Percentiles rank a stretch among this genome's conserved stretches.
phyloP scores from a whole-genome alignment of 1,139 yeast species.

The Diutina neorugosa region DNA sequence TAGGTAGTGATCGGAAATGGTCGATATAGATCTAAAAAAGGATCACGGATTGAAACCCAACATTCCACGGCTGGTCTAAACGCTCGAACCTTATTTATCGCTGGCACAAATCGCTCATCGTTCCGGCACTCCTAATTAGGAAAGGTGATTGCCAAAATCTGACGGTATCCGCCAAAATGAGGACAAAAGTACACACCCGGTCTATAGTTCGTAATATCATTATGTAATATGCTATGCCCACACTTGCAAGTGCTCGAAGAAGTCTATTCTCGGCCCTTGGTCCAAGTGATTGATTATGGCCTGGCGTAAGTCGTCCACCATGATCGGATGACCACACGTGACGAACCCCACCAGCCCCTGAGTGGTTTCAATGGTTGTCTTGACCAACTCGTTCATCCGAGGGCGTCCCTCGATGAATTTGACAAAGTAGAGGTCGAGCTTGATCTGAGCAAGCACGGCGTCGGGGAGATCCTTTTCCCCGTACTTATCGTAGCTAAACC shows the following conservation, averaged over 20 bases:
- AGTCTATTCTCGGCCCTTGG: constrained; percentile 8
- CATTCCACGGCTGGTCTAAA: too few species aligned
- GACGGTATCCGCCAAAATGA: too few species aligned
- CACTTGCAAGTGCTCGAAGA: constrained; percentile 9
- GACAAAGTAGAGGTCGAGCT: not conserved
- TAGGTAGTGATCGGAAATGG: too few species aligned
- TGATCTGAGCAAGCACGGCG: not conserved
- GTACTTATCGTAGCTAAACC: not conserved
- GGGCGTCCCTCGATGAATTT: constrained; percentile 37
- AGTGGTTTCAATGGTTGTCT: constrained; percentile 22
- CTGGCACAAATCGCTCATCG: too few species aligned
- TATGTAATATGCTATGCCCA: constrained; percentile 6
- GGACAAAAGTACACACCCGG: too few species aligned
- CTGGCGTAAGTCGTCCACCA: constrained; percentile 10
- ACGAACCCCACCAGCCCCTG: constrained; percentile 31
- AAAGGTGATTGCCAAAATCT: too few species aligned
- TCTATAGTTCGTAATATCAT: not conserved
- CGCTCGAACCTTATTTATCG: too few species aligned
- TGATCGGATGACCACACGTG: constrained; percentile 26
- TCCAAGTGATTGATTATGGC: constrained; percentile 7
- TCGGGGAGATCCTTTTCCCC: not conserved
- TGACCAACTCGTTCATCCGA: constrained; percentile 21
- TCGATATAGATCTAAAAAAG: too few species aligned
- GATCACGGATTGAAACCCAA: too few species aligned
- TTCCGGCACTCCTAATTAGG: too few species aligned